These are phyloP conservation scores for Globisporangium lucens DNA, from an alignment of 352 stramenopile genomes.

Conservation along the genomic window DNA sequence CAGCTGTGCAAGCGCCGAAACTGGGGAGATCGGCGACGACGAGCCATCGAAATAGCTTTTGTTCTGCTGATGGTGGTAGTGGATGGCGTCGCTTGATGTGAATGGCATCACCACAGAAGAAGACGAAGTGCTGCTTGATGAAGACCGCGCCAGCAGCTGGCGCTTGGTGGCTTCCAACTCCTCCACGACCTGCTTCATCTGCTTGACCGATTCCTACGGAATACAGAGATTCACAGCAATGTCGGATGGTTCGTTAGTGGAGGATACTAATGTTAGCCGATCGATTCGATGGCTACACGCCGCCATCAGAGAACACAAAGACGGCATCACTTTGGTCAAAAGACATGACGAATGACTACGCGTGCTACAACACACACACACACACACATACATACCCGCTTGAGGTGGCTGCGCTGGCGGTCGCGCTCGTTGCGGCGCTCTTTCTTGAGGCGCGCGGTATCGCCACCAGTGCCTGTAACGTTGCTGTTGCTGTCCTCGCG, in stretches of 20 bases:
- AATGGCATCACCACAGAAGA: background rate
- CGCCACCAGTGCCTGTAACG: background rate
- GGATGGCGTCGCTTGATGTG: background rate
- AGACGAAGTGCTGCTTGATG: background rate
- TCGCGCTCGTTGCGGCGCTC: constrained; percentile 56
- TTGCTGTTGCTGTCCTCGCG: background rate
- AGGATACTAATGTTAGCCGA: background rate
- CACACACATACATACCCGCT: constrained; percentile 28
- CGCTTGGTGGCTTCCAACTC: constrained; percentile 46
- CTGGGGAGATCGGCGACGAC: background rate
- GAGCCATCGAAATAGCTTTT: too few relatives aligned
- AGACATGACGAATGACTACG: background rate
- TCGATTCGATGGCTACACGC: background rate
- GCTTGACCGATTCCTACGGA: constrained; percentile 41
- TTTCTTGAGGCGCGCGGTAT: constrained; percentile 21
- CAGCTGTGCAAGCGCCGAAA: background rate
- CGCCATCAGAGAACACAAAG: too few relatives aligned
- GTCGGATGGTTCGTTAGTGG: too few relatives aligned
- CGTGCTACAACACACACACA: background rate
- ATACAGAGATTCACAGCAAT: too few relatives aligned
- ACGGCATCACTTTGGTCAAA: too few relatives aligned
- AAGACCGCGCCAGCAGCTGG: constrained; percentile 23
- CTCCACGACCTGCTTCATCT: constrained; percentile 43
- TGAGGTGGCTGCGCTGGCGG: constrained; percentile 48
- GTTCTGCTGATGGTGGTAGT: background rate